phyloP scores from a whole-genome alignment of 192 early-diverging fungal species.

The Coemansia guatemalensis region DNA sequence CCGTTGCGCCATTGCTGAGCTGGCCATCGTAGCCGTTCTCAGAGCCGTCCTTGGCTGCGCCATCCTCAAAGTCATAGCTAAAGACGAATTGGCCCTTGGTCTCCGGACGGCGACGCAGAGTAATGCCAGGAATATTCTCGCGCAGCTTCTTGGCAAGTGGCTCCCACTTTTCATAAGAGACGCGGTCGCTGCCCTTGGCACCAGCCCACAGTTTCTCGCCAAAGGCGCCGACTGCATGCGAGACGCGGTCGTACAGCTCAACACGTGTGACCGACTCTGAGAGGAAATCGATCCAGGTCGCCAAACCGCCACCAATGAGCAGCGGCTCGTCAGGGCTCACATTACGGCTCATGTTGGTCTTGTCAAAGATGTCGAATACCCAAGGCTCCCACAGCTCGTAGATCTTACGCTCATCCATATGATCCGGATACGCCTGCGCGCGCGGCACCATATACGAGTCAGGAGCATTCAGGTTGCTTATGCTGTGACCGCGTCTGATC shows the following conservation, averaged over 20 bases:
- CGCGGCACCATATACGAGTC: conserved; percentile 50
- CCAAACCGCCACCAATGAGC: conserved; percentile 46
- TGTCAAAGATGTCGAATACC: conserved; percentile 46
- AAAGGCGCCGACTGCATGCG: conserved; percentile 39
- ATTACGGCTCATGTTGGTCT: conserved; percentile 42
- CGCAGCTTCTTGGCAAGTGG: conserved; percentile 51
- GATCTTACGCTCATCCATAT: conserved; percentile 36
- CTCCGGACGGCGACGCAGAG: conserved; percentile 30
- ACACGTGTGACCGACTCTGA: conserved; percentile 47
- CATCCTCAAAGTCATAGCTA: conserved; percentile 46
- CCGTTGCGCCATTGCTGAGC: conserved; percentile 43
- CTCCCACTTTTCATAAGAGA: conserved; percentile 41
- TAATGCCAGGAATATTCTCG: conserved; percentile 49
- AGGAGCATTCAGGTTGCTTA: conserved; percentile 48
- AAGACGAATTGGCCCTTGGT: conserved; percentile 44
- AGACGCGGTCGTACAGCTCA: conserved; percentile 46
- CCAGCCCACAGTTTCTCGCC: conserved; percentile 53
- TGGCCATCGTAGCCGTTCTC: conserved; percentile 46
- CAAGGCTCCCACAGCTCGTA: conserved; percentile 51
- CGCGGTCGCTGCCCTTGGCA: conserved; percentile 31
- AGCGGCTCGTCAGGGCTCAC: conserved; percentile 31
- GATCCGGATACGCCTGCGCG: conserved; percentile 37
- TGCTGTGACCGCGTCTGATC: conserved; percentile 40
- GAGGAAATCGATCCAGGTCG: conserved; percentile 51
- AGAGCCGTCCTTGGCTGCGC: conserved; percentile 33